Percentiles rank a stretch among this genome's conserved stretches.
These are phyloP conservation scores for Teratosphaeria pseudoeucalypti DNA, from an alignment of 2,329 filamentous ascomycete species.

Conservation along the genomic window DNA sequence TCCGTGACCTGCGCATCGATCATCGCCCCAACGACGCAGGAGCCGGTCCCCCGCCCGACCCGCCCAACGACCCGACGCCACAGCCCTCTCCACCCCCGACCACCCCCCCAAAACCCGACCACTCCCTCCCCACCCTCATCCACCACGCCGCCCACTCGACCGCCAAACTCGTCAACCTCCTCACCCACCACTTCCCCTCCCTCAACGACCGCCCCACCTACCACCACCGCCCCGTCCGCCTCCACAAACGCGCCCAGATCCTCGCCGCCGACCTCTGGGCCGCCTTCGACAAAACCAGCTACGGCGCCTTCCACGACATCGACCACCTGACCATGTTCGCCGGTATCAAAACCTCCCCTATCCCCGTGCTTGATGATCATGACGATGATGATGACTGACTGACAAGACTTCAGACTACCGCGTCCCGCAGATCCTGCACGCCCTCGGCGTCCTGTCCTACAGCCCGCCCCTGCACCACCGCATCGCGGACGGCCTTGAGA, in stretches of 20 bases:
- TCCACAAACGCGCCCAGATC: slow-evolving; percentile 93
- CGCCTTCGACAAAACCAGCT: slow-evolving; percentile 72
- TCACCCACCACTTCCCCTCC: slow-evolving; percentile 71
- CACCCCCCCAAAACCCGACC: slow-evolving; percentile 7
- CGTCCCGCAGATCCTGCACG: slow-evolving; percentile 83
- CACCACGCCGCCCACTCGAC: slow-evolving; percentile 67
- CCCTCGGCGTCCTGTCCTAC: slow-evolving; percentile 72
- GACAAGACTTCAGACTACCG: slow-evolving; percentile 59
- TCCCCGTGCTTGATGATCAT: too few relatives aligned
- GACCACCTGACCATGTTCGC: slow-evolving; percentile 97
- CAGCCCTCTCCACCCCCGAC: neutral
- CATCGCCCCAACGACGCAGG: neutral
- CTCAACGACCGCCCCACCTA: slow-evolving; percentile 75
- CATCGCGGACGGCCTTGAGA: slow-evolving; percentile 52
- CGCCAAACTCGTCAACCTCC: slow-evolving; percentile 71
- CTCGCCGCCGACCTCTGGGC: slow-evolving; percentile 95
- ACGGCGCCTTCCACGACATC: slow-evolving; percentile 78
- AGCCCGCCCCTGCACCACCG: slow-evolving; percentile 66
- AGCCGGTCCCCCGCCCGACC: neutral
- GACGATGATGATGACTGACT: too few relatives aligned
- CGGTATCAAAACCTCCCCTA: slow-evolving; percentile 33
- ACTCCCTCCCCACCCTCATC: slow-evolving; percentile 61
- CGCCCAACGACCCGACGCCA: neutral
- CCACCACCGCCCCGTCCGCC: slow-evolving; percentile 62
- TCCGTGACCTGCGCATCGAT: neutral